These are phyloP conservation scores for Solanum hybrid DNA, from an alignment of 305 asterid genomes.

Conservation along the genomic window DNA sequence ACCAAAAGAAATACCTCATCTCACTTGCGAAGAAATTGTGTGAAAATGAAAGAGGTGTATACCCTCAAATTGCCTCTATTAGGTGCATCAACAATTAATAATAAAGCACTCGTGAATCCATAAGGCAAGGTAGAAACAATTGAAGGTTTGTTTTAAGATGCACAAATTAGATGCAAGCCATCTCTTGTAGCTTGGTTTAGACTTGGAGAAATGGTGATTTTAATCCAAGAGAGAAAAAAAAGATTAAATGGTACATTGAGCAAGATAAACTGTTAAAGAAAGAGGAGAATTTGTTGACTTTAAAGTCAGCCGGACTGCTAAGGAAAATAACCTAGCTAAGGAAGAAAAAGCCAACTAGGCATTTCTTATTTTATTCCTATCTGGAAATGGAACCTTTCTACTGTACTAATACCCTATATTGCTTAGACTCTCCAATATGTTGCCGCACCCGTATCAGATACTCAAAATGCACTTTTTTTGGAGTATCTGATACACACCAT, in stretches of 20 bases:
- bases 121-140: neutral
- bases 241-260: neutral
- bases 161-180: neutral
- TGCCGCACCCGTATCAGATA: too few species aligned
- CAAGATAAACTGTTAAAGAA: neutral
- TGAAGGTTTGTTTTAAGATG: neutral
- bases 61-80: neutral
- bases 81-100: neutral
- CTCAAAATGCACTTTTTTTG: too few species aligned
- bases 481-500: too few species aligned
- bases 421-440: too few species aligned
- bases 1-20: neutral
- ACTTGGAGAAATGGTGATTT: neutral
- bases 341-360: neutral
- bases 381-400: neutral
- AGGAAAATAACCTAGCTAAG: neutral
- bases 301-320: neutral
- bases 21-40: too few species aligned
- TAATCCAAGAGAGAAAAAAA: neutral
- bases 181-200: neutral
- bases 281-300: neutral
- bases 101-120: neutral
- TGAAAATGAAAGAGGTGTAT: neutral
- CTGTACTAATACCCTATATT: neutral
- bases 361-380: neutral